Conservation (phyloP, 768 basidiomycete species). For the Boletus bicolor region DNA sequence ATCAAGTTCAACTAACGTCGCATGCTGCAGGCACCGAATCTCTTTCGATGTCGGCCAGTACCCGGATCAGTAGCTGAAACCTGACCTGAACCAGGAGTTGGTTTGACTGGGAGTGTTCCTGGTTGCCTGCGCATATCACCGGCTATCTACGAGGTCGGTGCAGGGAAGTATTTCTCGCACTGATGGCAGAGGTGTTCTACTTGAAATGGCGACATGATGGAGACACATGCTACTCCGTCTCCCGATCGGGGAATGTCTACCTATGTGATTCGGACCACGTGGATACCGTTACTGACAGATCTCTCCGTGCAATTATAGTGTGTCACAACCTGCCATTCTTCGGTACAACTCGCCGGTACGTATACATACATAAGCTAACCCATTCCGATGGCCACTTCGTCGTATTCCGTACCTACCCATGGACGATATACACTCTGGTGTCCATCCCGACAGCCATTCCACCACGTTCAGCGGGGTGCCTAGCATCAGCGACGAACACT, state of each 20-base stretch:
- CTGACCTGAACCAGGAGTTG: neutral
- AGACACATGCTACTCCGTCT: neutral
- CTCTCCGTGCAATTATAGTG: neutral
- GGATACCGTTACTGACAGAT: neutral
- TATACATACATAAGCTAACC: conserved; percentile 1
- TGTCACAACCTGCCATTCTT: neutral
- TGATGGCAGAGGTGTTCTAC: too few relatives aligned
- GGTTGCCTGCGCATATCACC: neutral
- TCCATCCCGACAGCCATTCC: neutral
- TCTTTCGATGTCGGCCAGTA: neutral
- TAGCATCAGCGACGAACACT: conserved; percentile 10
- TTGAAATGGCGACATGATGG: neutral
- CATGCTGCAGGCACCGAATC: neutral
- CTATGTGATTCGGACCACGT: neutral
- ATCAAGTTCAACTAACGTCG: neutral
- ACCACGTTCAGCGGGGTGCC: neutral
- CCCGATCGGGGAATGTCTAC: neutral
- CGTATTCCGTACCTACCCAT: conserved; percentile 4
- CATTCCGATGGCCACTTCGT: neutral
- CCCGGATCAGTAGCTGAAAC: neutral
- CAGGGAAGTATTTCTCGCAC: neutral
- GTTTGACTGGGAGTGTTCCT: neutral
- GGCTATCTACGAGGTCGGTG: neutral
- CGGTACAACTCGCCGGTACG: neutral
- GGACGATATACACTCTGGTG: neutral